These are phyloP conservation scores for Neonectria ditissima DNA, from an alignment of 2,329 filamentous ascomycete species.

Conservation along the genomic window DNA sequence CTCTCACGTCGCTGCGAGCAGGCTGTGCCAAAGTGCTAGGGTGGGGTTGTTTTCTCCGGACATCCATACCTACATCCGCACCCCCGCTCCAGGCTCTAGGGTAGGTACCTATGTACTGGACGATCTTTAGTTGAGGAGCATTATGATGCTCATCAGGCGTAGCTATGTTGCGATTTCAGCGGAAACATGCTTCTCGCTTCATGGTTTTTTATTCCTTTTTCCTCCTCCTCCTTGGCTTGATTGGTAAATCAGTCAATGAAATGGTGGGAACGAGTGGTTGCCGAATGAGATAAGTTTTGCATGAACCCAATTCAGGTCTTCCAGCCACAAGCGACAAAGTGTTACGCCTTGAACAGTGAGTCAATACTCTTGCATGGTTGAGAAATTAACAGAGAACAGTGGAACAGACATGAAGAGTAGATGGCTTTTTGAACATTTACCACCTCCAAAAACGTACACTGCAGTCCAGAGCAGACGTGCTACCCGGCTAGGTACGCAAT, in stretches of 20 bases:
- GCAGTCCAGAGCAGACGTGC: background rate
- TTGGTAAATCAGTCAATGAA: no score
- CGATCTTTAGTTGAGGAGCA: background rate
- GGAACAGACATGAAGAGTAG: background rate
- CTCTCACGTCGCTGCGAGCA: conserved; percentile 14
- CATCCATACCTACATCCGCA: conserved; percentile 9
- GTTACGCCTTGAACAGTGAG: no score
- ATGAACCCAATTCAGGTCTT: no score
- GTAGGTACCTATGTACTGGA: background rate
- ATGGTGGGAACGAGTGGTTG: no score
- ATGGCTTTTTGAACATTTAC: background rate
- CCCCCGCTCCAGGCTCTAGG: background rate
- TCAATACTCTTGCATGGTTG: no score
- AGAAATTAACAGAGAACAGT: background rate
- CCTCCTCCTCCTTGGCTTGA: no score
- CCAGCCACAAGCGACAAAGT: no score
- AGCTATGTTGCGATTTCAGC: no score
- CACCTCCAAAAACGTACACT: background rate
- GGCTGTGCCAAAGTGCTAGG: conserved; percentile 8
- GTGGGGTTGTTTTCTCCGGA: conserved; percentile 12
- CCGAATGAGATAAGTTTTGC: no score
- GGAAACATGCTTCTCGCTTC: no score
- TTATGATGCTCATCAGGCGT: background rate
- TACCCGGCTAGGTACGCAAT: background rate
- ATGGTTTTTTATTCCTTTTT: no score